Percentiles rank a stretch among this genome's conserved stretches.
phyloP scores from a whole-genome alignment of 208 protist species.

The Herpetomonas tarakana region DNA sequence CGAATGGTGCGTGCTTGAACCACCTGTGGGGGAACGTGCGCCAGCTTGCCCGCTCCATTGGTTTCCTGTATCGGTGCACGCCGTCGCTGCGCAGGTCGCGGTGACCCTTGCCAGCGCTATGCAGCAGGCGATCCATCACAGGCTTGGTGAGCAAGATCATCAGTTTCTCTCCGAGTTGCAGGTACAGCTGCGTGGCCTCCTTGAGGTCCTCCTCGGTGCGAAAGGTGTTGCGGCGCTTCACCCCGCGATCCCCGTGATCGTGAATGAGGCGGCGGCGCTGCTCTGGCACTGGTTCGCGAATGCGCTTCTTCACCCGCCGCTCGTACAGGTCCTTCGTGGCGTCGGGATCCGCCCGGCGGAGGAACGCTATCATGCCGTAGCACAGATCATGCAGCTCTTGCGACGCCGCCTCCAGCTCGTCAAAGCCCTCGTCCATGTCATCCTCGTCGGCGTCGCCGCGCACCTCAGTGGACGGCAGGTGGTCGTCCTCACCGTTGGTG shows the following conservation, averaged over 20 bases:
- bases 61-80: slow-evolving; percentile 42
- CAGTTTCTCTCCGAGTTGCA: slow-evolving; percentile 80
- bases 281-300: slow-evolving; percentile 81
- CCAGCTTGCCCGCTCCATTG: slow-evolving; percentile 64
- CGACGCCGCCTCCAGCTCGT: slow-evolving; percentile 86
- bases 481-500: neutral
- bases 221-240: slow-evolving; percentile 59
- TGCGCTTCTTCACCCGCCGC: slow-evolving; percentile 50
- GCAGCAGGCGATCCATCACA: slow-evolving; percentile 71
- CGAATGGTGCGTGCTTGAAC: slow-evolving; percentile 89
- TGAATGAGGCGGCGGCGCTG: slow-evolving; percentile 67
- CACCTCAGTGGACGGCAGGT: slow-evolving; percentile 4
- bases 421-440: slow-evolving; percentile 63
- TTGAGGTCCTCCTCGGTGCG: slow-evolving; percentile 47
- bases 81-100: slow-evolving; percentile 67
- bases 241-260: slow-evolving; percentile 39
- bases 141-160: slow-evolving; percentile 70
- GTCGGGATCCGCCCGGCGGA: slow-evolving; percentile 66
- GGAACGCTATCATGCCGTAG: slow-evolving; percentile 75
- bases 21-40: slow-evolving; percentile 77
- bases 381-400: slow-evolving; percentile 90
- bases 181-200: slow-evolving; percentile 60
- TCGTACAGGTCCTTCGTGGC: slow-evolving; percentile 58
- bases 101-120: slow-evolving; percentile 64
- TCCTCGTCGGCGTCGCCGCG: slow-evolving; percentile 13